Evolutionary conservation across 1,139 yeast species (phyloP).

Genomic region (Kurtzmaniella natalensis): DNA sequence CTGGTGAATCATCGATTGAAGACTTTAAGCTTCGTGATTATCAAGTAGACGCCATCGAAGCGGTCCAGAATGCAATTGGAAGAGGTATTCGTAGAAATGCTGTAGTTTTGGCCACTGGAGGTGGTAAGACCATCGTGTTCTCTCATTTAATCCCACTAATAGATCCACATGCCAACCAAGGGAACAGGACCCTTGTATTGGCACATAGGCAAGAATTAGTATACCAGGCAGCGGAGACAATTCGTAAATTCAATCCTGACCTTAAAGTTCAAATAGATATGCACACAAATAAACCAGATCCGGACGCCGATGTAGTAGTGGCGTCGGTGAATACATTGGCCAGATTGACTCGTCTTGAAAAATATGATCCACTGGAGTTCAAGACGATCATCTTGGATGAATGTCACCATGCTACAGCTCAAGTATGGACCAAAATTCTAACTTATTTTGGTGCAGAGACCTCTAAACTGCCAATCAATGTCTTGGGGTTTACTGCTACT

Average conservation of each 20-base stretch:
- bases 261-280: conserved; percentile 66
- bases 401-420: conserved; percentile 88
- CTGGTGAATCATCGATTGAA: too few relatives aligned
- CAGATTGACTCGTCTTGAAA: conserved; percentile 43
- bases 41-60: conserved; percentile 65
- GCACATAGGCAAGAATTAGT: conserved; percentile 84
- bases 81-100: conserved; percentile 59
- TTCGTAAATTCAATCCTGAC: conserved; percentile 46
- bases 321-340: conserved; percentile 73
- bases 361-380: conserved; percentile 54
- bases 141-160: conserved; percentile 57
- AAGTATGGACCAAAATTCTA: conserved; percentile 57
- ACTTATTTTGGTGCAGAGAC: conserved; percentile 52
- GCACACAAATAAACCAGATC: conserved; percentile 44
- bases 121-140: conserved; percentile 89
- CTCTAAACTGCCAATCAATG: conserved; percentile 41
- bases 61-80: conserved; percentile 48
- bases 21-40: conserved; percentile 42
- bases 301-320: conserved; percentile 59
- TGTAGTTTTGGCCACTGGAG: conserved; percentile 89
- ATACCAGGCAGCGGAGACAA: conserved; percentile 58
- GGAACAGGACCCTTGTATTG: conserved; percentile 56
- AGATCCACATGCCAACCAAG: conserved; percentile 24
- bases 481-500: conserved; percentile 89
- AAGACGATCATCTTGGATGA: conserved; percentile 83